Base-by-base conservation (phyloP, 2,329 filamentous ascomycete genomes). In the Penicillium palitans region DNA sequence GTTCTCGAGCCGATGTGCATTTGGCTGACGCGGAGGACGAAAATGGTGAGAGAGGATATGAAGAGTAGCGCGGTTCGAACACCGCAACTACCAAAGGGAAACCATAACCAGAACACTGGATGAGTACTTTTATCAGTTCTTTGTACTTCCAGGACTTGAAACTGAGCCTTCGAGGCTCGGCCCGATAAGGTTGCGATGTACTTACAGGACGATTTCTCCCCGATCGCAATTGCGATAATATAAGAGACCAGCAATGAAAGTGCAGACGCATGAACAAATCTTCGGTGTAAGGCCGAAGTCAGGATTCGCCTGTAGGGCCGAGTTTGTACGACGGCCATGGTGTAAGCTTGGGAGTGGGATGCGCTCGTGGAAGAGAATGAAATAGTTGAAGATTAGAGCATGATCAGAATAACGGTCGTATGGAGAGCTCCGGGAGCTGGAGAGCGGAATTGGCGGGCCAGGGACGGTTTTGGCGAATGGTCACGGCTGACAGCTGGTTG, bases 51-150 rank as follows among this genome's bases (percentile, higher is more conserved):
- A 60, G 86, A 87, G 66, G 88, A 89, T 61, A 90, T 79, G 77
- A 93, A 93, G 63, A 97, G 84, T 61, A 91, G 82, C 17, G 88
- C 72, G 6, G 91, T 84, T 66, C 92, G 89, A 55, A 96, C 75
- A 59, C 90, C 91, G 45, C 89, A 85, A 55, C 83, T 82, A 52
- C 91, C 90, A 40, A 96, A 68, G 25, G 92, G 92, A 65, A 96
- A 91, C 89, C 90, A 93, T 67, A 87, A 81, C 92, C 91, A 96
- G 61, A 96, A 78, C 51, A 86, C 90, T 93, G 24, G n/a, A 37
- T 42, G 10, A 1, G 29, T n/a, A n/a, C 4, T 15, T 12, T 13
- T 4, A 27, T 58, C 19, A 55, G 52, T 31, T 27, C n/a, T 33
- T 39, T 58, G 21, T 25, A 39, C 25, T 37, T 39, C 27, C 13